Base-by-base conservation (phyloP, 192 early-diverging fungal genomes). In the Mortierella claussenii region DNA sequence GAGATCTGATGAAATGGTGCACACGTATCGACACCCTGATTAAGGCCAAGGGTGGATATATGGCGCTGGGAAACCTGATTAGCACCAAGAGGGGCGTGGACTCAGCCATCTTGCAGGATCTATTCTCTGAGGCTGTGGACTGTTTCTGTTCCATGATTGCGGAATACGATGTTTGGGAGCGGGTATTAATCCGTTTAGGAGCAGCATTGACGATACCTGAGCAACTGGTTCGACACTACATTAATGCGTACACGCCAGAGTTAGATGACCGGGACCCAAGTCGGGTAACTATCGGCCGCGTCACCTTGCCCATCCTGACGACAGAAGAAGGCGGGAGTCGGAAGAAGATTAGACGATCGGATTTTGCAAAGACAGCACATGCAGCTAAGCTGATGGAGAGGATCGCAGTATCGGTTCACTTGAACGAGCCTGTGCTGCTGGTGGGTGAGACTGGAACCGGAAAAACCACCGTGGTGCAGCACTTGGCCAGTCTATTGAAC, bases 361-460 rank as follows among this genome's bases (percentile, higher is more conserved):
- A 90, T 23, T 99, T 98, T 81, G 97, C 98, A 8, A 87, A 83
- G n/a, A 98, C 97, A n/a, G 80, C 83, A 0, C 90, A 92, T 49
- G 83, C 95, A 9, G 68, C 91, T 30, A 87, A 93, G 24, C 80
- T 97, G 17, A 68, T 99, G 78, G 96, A 98, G 74, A 86, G 89
- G 50, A 80, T 99, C 21, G 93, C 96, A 13, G 89, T 93, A 7
- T 90, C 89, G 60, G 89, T 95, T 21, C 82, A 86, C 53, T 80
- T 95, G 60, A 86, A 85, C 23, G 96, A 98, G 68, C 95, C 97
- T 13, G 87, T 94, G 0, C 76, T 99, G 28, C 83, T 99, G 15
- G 91, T 97, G 4, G 98, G 98, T 51, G 98, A 99, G 68, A 99
- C 98, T 0, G 98, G 98, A 55, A 95, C 95, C 8, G 98, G 98